Evolutionary conservation across 257 asterid genomes (phyloP), one percentile per base, ranked within the genome.

Genomic region (Lithospermum erythrorhizon): DNA sequence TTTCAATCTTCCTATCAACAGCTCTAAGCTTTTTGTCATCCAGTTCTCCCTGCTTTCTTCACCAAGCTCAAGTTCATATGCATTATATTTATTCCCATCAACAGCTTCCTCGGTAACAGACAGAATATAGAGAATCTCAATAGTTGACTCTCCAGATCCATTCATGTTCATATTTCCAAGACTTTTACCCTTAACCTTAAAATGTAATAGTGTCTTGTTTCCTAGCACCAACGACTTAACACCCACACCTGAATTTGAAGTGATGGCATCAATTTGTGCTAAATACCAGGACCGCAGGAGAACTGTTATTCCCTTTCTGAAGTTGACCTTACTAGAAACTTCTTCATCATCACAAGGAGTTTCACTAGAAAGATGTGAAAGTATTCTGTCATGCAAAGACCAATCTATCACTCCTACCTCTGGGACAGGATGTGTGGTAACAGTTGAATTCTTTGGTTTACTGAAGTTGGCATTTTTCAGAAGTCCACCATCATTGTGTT

Each of bases 351-450:
- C 72, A 51, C 53, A 62, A 63, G 63, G 68, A 68, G 89, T 70
- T 71, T 75, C 83, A 71, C 60, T 57, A 68, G 91, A 75, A 72
- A 83, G 75, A 61, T 75, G 73, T 22, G 76, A 72, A 63, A 78
- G 69, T 54, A 91, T 73, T 71, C 70, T 82, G 67, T 88, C 95
- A 61, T 86, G 94, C 71, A 69, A 59, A 67, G 87, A 83, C 95
- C 87, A 88, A 75, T 83, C 93, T 66, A 61, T 67, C 64, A 72
- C 64, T 62, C 87, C 88, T 78, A 81, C 63, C 63, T 78, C 88
- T 65, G 82, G 14, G 59, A 77, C 76, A 21, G 87, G 68, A 74
- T 74, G 67, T 27, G 67, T 69, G 68, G 64, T 67, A 49, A 61
- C 61, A 61, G 61, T 73, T 21, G 51, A 21, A 53, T 75, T 76